Evolutionary conservation across 2,329 filamentous ascomycete genomes (phyloP).

Genomic region (Talaromyces amestolkiae): DNA sequence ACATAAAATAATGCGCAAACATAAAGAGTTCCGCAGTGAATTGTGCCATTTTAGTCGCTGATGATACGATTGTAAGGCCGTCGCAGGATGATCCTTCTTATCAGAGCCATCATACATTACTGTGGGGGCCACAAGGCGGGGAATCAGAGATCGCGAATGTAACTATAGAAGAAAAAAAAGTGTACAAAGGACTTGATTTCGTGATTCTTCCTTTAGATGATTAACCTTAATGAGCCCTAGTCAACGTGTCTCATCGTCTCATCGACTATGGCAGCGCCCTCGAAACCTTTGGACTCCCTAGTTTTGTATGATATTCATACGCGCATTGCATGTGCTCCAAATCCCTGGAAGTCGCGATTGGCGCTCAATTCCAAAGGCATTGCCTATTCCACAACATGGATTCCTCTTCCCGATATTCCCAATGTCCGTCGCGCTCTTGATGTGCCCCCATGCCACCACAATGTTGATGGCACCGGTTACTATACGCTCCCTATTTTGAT

Average conservation of each 20-base stretch:
- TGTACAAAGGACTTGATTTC: neutral
- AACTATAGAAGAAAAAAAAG: neutral
- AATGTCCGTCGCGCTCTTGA: conserved; percentile 49
- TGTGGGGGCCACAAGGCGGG: neutral
- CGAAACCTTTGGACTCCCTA: conserved; percentile 23
- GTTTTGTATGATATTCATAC: conserved; percentile 52
- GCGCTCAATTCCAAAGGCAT: conserved; percentile 52
- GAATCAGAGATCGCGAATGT: neutral
- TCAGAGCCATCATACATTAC: neutral
- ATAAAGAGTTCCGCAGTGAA: neutral
- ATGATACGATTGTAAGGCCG: neutral
- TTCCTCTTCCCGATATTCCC: conserved; percentile 53
- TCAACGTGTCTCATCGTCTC: conserved; percentile 13
- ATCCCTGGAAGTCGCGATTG: conserved; percentile 52
- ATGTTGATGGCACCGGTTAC: conserved; percentile 57
- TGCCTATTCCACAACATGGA: conserved; percentile 53
- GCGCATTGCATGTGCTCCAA: conserved; percentile 41
- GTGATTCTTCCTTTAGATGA: neutral
- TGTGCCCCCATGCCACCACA: conserved; percentile 53
- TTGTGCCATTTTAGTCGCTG: neutral
- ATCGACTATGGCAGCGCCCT: neutral
- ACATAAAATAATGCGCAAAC: no score
- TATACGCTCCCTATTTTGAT: conserved; percentile 60
- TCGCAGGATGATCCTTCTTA: neutral
- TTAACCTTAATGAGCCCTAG: neutral